Percentiles rank a stretch among this genome's conserved stretches.
Conservation (phyloP, 2,329 filamentous ascomycete genomes). For the Teratosphaeria gauchensis region DNA sequence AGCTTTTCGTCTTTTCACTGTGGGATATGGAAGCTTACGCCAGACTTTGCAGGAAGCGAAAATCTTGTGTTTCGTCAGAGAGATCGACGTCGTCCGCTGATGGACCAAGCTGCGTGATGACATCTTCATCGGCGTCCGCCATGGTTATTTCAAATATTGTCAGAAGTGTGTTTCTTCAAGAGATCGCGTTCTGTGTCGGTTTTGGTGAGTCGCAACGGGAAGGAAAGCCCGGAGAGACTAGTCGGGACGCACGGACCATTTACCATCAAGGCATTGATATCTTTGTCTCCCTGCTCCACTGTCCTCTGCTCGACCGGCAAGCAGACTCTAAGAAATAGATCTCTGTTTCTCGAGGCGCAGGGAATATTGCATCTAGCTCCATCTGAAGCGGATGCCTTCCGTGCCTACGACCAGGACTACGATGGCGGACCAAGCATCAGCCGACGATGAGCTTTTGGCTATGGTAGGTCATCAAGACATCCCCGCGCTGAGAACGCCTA, state of each 20-base stretch:
- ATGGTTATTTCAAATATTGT: conserved; percentile 17
- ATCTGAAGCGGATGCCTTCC: too few species aligned
- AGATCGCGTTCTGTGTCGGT: too few species aligned
- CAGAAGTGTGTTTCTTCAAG: too few species aligned
- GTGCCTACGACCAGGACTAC: not conserved
- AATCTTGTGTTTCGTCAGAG: conserved; percentile 79
- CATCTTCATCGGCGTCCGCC: conserved; percentile 30
- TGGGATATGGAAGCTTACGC: conserved; percentile 27
- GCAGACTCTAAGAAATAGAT: too few species aligned
- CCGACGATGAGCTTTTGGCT: conserved; percentile 18
- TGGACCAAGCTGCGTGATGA: conserved; percentile 38
- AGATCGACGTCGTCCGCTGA: conserved; percentile 65
- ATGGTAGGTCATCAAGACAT: conserved; percentile 8
- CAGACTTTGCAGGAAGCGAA: conserved; percentile 58
- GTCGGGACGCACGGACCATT: too few species aligned
- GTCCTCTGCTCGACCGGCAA: too few species aligned
- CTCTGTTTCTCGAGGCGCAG: too few species aligned
- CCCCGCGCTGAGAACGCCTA: not conserved
- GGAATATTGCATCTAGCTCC: too few species aligned
- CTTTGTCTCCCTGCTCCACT: too few species aligned
- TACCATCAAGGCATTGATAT: too few species aligned
- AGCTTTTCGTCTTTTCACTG: not conserved
- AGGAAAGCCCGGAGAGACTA: not conserved
- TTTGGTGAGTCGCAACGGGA: not conserved
- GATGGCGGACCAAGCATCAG: not conserved